A percentile compares a stretch with the other conserved stretches of the same genome.
These are phyloP conservation scores for Talaromyces rugulosus DNA, from an alignment of 2,329 filamentous ascomycete genomes.

Conservation along the genomic window DNA sequence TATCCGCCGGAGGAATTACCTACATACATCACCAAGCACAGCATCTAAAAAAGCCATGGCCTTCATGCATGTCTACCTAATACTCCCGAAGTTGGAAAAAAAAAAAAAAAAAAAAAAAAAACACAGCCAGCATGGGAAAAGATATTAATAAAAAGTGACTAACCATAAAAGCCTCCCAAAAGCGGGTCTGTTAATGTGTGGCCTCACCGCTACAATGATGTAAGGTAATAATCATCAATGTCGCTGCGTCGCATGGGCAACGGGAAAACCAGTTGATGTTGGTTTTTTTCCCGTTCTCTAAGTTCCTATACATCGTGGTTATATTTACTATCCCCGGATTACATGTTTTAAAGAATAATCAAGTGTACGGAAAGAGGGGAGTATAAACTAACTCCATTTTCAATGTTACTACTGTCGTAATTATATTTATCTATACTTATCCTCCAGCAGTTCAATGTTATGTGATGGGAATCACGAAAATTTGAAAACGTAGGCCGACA, in stretches of 20 bases:
- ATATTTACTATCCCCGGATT: too few relatives aligned
- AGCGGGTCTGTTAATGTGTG: background rate
- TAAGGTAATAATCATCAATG: background rate
- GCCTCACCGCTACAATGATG: background rate
- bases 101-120: background rate
- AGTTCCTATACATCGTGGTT: too few relatives aligned
- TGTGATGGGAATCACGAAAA: too few relatives aligned
- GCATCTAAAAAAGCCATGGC: background rate
- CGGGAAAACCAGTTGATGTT: background rate
- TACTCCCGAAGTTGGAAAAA: background rate
- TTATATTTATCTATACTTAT: too few relatives aligned
- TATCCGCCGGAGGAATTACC: background rate
- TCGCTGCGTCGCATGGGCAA: background rate
- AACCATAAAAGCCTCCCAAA: background rate
- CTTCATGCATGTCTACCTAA: conserved; percentile 10
- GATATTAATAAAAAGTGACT: background rate
- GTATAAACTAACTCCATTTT: too few relatives aligned
- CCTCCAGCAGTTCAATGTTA: too few relatives aligned
- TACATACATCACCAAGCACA: background rate
- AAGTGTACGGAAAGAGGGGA: too few relatives aligned
- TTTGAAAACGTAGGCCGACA: background rate
- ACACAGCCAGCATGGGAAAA: background rate
- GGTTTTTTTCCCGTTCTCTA: too few relatives aligned
- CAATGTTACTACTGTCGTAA: too few relatives aligned
- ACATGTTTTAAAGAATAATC: too few relatives aligned